These are phyloP conservation scores for Phalaenopsis aphrodite DNA, from an alignment of 106 monocot genomes.

Conservation along the genomic window DNA sequence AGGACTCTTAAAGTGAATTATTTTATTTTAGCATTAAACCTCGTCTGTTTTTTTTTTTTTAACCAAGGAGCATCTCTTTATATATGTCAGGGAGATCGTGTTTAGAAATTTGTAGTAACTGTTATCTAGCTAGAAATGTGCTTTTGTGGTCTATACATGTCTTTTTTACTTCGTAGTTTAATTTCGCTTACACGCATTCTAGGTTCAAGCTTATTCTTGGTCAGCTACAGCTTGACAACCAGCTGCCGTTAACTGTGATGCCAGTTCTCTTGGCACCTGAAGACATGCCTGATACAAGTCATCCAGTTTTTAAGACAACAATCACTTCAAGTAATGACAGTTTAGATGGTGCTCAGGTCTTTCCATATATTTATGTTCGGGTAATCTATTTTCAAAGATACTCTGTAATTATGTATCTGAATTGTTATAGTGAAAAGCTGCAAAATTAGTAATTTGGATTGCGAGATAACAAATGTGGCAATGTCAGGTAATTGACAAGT, in stretches of 20 bases:
- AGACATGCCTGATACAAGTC: conserved; percentile 39
- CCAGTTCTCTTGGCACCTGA: conserved; percentile 86
- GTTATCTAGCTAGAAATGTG: neutral
- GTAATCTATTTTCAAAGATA: conserved; percentile 28
- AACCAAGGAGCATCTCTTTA: neutral
- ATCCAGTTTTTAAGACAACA: conserved; percentile 87
- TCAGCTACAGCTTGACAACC: conserved; percentile 88
- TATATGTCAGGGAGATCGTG: neutral
- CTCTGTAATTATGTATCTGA: conserved; percentile 2
- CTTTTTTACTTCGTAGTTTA: neutral
- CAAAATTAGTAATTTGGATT: neutral
- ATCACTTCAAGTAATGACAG: conserved; percentile 67
- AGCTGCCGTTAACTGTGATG: conserved; percentile 81
- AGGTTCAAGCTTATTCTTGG: conserved; percentile 95
- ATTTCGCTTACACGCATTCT: conserved; percentile 10
- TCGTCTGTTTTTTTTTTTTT: too few relatives aligned
- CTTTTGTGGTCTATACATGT: neutral
- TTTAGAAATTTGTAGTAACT: neutral
- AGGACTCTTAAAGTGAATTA: too few relatives aligned
- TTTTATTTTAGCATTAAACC: too few relatives aligned
- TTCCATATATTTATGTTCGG: conserved; percentile 85
- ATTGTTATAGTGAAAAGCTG: neutral
- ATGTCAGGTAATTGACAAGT: conserved; percentile 70
- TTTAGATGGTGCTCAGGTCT: conserved; percentile 74
- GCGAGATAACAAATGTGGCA: neutral